Conservation (phyloP, 2,329 filamentous ascomycete species). For the Pseudogymnoascus sp. region DNA sequence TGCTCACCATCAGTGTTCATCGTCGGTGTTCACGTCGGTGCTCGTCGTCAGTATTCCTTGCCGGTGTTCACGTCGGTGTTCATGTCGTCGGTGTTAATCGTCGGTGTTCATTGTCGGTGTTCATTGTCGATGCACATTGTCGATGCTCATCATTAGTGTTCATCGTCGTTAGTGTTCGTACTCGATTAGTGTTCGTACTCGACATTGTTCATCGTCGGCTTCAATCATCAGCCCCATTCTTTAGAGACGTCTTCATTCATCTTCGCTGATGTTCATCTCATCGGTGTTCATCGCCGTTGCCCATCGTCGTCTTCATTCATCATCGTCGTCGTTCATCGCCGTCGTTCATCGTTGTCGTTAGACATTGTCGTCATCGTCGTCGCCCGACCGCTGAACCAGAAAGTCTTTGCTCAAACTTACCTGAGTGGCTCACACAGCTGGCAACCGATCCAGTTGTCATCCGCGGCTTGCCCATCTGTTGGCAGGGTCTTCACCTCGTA, state of each 20-base stretch:
- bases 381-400: not conserved
- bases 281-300: not conserved
- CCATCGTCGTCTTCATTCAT: not conserved
- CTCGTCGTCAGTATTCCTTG: not conserved
- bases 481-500: not conserved
- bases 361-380: not conserved
- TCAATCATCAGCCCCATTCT: not conserved
- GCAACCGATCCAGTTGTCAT: not conserved
- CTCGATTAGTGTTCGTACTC: not conserved
- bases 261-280: not conserved
- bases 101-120: not conserved
- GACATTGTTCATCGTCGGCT: not conserved
- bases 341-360: not conserved
- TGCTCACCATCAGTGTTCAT: not conserved
- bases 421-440: not conserved
- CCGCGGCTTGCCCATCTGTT: not conserved
- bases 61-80: not conserved
- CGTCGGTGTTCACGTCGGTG: not conserved
- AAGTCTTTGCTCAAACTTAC: not conserved
- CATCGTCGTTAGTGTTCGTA: not conserved
- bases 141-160: not conserved
- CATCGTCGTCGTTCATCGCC: not conserved
- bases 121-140: not conserved
- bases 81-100: not conserved
- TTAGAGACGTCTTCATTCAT: not conserved